Percentiles rank a stretch among this genome's conserved stretches.
Conservation (phyloP, 2,329 filamentous ascomycete genomes). For the Hymenoscyphus scutula region DNA sequence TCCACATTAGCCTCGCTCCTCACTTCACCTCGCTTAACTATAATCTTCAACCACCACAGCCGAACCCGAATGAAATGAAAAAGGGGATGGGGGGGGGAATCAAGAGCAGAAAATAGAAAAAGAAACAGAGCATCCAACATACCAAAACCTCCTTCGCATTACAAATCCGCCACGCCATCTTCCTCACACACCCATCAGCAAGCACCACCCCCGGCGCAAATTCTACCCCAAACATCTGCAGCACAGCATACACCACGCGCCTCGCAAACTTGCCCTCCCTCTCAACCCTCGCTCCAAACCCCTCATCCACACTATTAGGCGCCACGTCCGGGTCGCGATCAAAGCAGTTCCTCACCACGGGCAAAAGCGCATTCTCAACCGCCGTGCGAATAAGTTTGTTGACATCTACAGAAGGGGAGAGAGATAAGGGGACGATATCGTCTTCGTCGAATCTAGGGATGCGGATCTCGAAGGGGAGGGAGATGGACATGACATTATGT, state of each 20-base stretch:
- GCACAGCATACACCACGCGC: slow-evolving; percentile 88
- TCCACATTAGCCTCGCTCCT: neutral
- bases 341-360: slow-evolving; percentile 86
- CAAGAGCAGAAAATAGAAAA: slow-evolving; percentile 9
- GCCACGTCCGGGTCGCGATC: slow-evolving; percentile 90
- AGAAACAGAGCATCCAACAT: slow-evolving; percentile 46
- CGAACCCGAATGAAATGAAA: neutral
- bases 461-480: slow-evolving; percentile 86
- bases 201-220: slow-evolving; percentile 90
- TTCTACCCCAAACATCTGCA: slow-evolving; percentile 96
- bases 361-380: slow-evolving; percentile 75
- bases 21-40: no score
- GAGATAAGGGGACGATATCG: slow-evolving; percentile 45
- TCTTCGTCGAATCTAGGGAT: slow-evolving; percentile 78
- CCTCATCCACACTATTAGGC: slow-evolving; percentile 72
- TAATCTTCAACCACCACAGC: neutral
- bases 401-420: slow-evolving; percentile 46
- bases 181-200: slow-evolving; percentile 85
- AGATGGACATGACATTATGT: slow-evolving; percentile 92
- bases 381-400: slow-evolving; percentile 63
- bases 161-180: slow-evolving; percentile 90
- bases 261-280: slow-evolving; percentile 85
- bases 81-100: neutral
- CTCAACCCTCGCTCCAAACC: slow-evolving; percentile 82
- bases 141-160: slow-evolving; percentile 95